phyloP scores from a whole-genome alignment of 768 basidiomycete genomes.

The Grammothele lineata region DNA sequence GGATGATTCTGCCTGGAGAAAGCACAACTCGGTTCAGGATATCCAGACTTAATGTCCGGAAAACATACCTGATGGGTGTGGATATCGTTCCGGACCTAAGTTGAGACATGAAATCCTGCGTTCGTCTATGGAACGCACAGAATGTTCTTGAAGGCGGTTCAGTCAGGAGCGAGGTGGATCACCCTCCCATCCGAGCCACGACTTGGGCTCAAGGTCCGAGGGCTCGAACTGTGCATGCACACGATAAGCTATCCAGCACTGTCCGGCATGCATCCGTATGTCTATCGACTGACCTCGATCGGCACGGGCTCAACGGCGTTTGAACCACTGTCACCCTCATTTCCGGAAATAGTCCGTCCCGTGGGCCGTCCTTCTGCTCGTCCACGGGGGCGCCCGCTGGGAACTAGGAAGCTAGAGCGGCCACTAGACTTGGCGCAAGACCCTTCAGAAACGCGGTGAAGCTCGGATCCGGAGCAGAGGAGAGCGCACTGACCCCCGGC shows the following conservation, averaged over 20 bases:
- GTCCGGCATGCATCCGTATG: slow-evolving; percentile 6
- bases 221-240: slow-evolving; percentile 1
- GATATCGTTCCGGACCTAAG: background rate
- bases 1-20: too few species aligned
- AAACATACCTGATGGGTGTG: background rate
- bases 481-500: background rate
- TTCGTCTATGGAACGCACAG: slow-evolving; percentile 1
- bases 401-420: too few species aligned
- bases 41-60: background rate
- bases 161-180: slow-evolving; percentile 5
- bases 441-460: too few species aligned
- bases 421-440: too few species aligned
- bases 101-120: background rate
- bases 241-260: slow-evolving; percentile 7
- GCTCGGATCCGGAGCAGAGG: too few species aligned
- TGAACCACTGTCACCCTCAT: background rate
- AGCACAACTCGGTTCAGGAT: too few species aligned
- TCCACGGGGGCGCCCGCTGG: too few species aligned
- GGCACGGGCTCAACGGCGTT: background rate
- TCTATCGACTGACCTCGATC: slow-evolving; percentile 10
- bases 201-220: slow-evolving; percentile 5
- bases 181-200: slow-evolving; percentile 7
- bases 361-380: background rate
- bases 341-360: slow-evolving; percentile 5
- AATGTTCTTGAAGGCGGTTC: slow-evolving; percentile 8